Conservation (phyloP, 768 basidiomycete species). For the Podaxis mareebaensis region DNA sequence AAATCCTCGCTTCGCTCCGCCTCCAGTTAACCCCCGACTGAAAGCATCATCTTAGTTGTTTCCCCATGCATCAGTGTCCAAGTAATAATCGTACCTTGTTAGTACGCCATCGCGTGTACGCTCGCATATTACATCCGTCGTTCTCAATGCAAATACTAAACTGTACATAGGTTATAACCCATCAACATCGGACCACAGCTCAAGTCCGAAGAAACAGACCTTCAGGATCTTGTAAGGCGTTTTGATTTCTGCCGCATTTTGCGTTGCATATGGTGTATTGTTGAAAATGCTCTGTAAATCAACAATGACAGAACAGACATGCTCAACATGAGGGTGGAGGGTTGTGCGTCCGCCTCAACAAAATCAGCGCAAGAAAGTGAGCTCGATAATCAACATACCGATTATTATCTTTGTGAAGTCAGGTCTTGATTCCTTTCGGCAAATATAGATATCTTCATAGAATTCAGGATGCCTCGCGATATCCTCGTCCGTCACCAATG, state of each 20-base stretch:
- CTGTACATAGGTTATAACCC: neutral
- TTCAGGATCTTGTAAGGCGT: neutral
- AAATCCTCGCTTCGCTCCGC: neutral
- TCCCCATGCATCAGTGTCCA: neutral
- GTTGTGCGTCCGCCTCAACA: neutral
- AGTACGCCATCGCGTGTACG: slow-evolving; percentile 1
- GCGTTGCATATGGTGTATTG: neutral
- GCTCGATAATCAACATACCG: neutral
- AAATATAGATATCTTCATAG: neutral
- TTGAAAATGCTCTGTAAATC: neutral
- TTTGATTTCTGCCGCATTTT: neutral
- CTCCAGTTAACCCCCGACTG: neutral
- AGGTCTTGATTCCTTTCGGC: neutral
- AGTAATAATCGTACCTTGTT: neutral
- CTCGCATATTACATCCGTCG: slow-evolving; percentile 4
- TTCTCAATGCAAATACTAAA: slow-evolving; percentile 7
- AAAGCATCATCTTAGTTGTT: neutral
- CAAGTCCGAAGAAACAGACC: neutral
- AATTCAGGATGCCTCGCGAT: neutral
- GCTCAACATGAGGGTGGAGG: neutral
- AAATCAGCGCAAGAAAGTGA: neutral
- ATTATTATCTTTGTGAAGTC: neutral
- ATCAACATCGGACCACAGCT: neutral
- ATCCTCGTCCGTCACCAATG: neutral
- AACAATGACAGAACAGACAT: neutral